Evolutionary conservation across 2,329 filamentous ascomycete species (phyloP).

Genomic region (Plectosphaerella sp.): DNA sequence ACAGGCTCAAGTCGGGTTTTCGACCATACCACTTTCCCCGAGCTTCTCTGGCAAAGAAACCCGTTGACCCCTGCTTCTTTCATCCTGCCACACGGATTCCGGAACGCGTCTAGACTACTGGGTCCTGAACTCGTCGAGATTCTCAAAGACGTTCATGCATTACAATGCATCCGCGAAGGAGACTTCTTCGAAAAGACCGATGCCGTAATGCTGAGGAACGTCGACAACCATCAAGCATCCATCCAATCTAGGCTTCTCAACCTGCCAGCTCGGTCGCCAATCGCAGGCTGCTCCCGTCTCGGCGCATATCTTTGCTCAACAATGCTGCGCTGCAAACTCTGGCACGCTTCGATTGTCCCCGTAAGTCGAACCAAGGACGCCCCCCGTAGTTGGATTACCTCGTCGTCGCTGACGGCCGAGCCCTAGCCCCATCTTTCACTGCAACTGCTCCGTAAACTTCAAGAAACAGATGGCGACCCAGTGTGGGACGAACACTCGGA

Average conservation of each 20-base stretch:
- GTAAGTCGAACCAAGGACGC: conserved; percentile 19
- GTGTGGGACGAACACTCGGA: conserved; percentile 26
- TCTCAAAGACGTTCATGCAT: conserved; percentile 30
- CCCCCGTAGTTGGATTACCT: neutral
- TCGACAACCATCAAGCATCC: conserved; percentile 35
- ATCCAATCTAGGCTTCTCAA: conserved; percentile 32
- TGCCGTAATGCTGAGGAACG: conserved; percentile 19
- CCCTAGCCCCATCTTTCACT: conserved; percentile 22
- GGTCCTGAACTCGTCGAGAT: conserved; percentile 25
- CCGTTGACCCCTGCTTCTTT: conserved; percentile 21
- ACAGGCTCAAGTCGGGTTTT: conserved; percentile 32
- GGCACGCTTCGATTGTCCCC: conserved; percentile 30
- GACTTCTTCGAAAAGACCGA: conserved; percentile 12
- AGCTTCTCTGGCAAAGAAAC: conserved; percentile 34
- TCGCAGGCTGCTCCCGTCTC: conserved; percentile 28
- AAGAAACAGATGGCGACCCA: conserved; percentile 19
- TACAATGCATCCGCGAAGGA: conserved; percentile 31
- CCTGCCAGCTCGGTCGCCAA: conserved; percentile 14
- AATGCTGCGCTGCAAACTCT: conserved; percentile 34
- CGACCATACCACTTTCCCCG: conserved; percentile 33
- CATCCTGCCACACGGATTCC: conserved; percentile 27
- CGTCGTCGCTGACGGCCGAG: conserved; percentile 1
- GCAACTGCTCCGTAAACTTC: conserved; percentile 25
- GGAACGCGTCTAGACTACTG: conserved; percentile 16
- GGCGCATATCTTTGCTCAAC: conserved; percentile 35